Percentiles rank a stretch among this genome's conserved stretches.
These are phyloP conservation scores for Cantharellus cinnabarinus DNA, from an alignment of 768 basidiomycete species.

Conservation along the genomic window DNA sequence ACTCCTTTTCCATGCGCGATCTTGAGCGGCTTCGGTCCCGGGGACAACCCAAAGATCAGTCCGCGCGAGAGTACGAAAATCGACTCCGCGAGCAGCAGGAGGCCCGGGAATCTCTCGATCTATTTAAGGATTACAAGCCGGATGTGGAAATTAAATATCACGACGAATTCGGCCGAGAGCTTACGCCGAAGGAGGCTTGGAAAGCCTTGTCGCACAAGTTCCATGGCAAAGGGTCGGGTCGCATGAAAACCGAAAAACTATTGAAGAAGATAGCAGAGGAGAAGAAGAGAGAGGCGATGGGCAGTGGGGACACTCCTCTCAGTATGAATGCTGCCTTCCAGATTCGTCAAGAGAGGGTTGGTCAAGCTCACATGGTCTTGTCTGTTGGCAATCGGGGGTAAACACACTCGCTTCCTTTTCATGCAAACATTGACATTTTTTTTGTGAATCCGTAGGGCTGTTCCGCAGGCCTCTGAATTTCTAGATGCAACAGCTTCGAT, in stretches of 20 bases:
- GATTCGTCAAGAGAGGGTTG: constrained; percentile 78
- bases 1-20: constrained; percentile 56
- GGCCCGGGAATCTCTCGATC: constrained; percentile 55
- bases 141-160: constrained; percentile 92
- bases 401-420: constrained; percentile 12
- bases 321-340: constrained; percentile 93
- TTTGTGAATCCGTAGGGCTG: constrained; percentile 32
- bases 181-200: constrained; percentile 95
- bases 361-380: constrained; percentile 89
- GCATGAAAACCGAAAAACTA: constrained; percentile 92
- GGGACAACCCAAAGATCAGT: constrained; percentile 71
- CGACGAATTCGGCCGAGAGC: constrained; percentile 77
- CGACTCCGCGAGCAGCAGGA: constrained; percentile 80
- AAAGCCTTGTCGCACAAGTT: constrained; percentile 94
- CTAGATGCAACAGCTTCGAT: constrained; percentile 52
- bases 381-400: constrained; percentile 87
- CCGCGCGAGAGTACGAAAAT: constrained; percentile 88
- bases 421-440: background rate
- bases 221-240: constrained; percentile 93
- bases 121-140: constrained; percentile 89
- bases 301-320: constrained; percentile 82
- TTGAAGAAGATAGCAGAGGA: constrained; percentile 96
- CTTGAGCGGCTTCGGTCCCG: constrained; percentile 55
- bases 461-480: constrained; percentile 68
- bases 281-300: constrained; percentile 84